phyloP scores from a whole-genome alignment of 257 asterid species.

The Euphrasia confusa region DNA sequence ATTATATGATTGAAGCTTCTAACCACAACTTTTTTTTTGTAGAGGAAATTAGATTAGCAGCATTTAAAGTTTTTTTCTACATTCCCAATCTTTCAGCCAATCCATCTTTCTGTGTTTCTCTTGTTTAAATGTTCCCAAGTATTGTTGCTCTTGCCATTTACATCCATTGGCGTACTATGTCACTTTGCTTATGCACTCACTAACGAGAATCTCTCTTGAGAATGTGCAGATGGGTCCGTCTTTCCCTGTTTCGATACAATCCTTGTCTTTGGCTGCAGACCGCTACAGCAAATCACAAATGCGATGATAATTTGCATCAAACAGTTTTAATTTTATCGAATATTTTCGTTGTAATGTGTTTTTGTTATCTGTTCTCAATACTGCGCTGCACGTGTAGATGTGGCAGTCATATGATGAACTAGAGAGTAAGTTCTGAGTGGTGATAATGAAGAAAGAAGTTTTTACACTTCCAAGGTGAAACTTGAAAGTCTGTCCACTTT shows the following conservation, averaged over 20 bases:
- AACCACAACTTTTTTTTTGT: neutral
- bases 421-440: constrained; percentile 7
- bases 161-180: neutral
- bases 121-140: neutral
- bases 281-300: constrained; percentile 52
- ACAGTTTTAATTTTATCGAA: constrained; percentile 18
- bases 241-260: constrained; percentile 65
- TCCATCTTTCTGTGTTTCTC: neutral
- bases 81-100: neutral
- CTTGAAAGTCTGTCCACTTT: neutral
- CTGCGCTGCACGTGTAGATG: constrained; percentile 2
- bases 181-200: neutral
- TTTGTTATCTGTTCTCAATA: neutral
- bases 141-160: neutral
- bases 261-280: constrained; percentile 81
- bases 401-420: constrained; percentile 10
- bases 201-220: constrained; percentile 19
- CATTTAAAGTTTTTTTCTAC: neutral
- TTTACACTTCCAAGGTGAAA: neutral
- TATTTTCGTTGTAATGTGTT: constrained; percentile 27
- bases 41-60: neutral
- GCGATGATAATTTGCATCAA: constrained; percentile 24
- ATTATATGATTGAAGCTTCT: neutral
- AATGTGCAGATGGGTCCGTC: constrained; percentile 87
- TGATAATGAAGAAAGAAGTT: constrained; percentile 8